Evolutionary conservation across 495 filamentous ascomycete genomes (phyloP).

Genomic region (Podospora fimiseda): DNA sequence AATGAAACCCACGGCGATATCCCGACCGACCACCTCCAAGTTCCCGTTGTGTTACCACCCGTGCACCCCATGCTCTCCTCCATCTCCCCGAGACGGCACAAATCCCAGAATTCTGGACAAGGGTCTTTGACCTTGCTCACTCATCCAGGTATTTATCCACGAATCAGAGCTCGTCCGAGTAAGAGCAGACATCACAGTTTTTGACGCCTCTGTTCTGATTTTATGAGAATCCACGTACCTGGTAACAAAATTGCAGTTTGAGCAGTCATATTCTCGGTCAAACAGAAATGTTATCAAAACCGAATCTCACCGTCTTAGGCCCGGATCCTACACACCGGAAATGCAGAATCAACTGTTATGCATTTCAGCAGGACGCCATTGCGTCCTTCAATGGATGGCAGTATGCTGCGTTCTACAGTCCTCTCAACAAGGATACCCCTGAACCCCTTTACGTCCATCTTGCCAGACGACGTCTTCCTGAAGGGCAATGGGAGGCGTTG

Average conservation of each 20-base stretch:
- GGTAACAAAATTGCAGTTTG: too few species aligned
- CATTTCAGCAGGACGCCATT: slow-evolving; percentile 40
- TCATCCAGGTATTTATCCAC: slow-evolving; percentile 6
- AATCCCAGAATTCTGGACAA: neutral
- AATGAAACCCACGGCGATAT: neutral
- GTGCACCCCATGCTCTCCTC: too few species aligned
- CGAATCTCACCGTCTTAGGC: slow-evolving; percentile 27
- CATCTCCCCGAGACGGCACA: too few species aligned
- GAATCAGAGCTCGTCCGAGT: neutral
- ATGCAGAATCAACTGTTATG: slow-evolving; percentile 36
- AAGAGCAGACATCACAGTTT: neutral
- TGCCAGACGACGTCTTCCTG: slow-evolving; percentile 34
- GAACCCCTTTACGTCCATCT: slow-evolving; percentile 40
- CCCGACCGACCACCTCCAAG: neutral
- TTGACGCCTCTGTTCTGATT: neutral
- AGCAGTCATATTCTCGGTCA: too few species aligned
- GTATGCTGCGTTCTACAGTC: slow-evolving; percentile 41
- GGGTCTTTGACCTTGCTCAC: neutral
- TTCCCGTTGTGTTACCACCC: too few species aligned
- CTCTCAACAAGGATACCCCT: slow-evolving; percentile 6
- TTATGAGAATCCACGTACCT: neutral
- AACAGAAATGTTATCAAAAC: slow-evolving; percentile 24
- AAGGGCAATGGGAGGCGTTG: slow-evolving; percentile 34
- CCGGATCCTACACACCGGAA: slow-evolving; percentile 31
- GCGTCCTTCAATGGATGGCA: slow-evolving; percentile 36